These are phyloP conservation scores for Carex scoparia DNA, from an alignment of 176 grass and related monocot genomes.

Conservation along the genomic window DNA sequence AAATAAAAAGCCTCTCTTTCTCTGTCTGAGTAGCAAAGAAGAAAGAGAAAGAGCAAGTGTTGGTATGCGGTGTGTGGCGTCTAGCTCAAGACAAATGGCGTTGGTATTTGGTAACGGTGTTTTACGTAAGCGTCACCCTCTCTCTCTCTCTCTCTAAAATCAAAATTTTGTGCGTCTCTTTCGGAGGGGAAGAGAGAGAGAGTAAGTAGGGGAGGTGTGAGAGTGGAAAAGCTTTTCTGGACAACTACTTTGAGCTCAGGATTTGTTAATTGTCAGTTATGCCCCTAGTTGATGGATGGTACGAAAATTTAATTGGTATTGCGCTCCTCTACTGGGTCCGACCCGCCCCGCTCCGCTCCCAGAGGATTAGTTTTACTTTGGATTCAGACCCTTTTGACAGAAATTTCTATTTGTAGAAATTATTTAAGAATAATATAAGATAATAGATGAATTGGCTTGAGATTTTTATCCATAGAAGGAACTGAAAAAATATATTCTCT, in stretches of 20 bases:
- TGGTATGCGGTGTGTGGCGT: not conserved
- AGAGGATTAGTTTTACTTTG: not conserved
- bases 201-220: conserved; percentile 16
- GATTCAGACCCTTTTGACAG: not conserved
- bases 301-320: conserved; percentile 7
- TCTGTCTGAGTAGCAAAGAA: not conserved
- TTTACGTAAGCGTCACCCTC: conserved; percentile 20
- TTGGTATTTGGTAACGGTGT: conserved; percentile 19
- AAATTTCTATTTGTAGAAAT: too few species aligned
- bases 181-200: not conserved
- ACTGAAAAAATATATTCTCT: too few species aligned
- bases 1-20: not conserved
- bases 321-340: conserved; percentile 10
- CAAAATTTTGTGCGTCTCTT: not conserved
- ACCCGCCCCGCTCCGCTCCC: not conserved
- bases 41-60: not conserved
- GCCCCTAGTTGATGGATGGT: conserved; percentile 10
- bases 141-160: conserved; percentile 7
- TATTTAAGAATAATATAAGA: too few species aligned
- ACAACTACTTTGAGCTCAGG: conserved; percentile 20
- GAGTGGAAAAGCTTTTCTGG: conserved; percentile 34
- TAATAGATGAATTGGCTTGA: too few species aligned
- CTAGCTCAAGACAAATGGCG: conserved; percentile 25
- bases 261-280: not conserved
- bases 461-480: too few species aligned